Base-by-base conservation (phyloP, 2,329 filamentous ascomycete genomes). In the Neonectria coccinea region DNA sequence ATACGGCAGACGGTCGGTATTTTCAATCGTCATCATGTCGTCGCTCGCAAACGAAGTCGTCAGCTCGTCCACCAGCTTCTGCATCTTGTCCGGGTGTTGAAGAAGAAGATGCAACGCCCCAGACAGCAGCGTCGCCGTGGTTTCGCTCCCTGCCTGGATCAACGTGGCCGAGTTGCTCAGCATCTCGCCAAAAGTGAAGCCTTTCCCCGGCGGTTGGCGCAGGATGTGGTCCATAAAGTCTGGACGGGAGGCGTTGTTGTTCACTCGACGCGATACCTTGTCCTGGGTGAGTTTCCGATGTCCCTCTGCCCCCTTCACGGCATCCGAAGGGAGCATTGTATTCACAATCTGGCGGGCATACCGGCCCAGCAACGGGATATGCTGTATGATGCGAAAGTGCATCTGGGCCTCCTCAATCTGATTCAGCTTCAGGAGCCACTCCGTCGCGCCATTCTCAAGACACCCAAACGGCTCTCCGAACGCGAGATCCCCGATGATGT, bases 311-410 rank as follows among this genome's bases (percentile, higher is more conserved):
- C 63, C 63, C 51, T 55, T 52, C 8, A 65, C 63, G 5, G 63
- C 63, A 41, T 65, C 63, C 6, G 63, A 58, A 20, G 63, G 58
- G 12, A 65, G 58, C 58, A 65, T 62, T 3, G 54, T 59, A 22
- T 65, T 62, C 54, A 65, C 63, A n/a, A 65, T 65, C 54, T 59
- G 59, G 6, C 63, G 63, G 3, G 63, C 63, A 55, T 62, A 62
- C 11, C 63, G 54, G n/a, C 63, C 59, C 42, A 65, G 36, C 8
- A 62, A 8, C 42, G 63, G 63, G 6, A 65, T 62, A 27, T 65
- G 63, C 54, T 65, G 63, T 45, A 65, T 62, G 50, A 65, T 59
- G n/a, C 63, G 63, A 33, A 62, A 65, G 20, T 62, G 63, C 63
- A 65, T 65, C 7, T 65, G 63, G 9, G 63, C 63, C 33, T 66